phyloP scores from a whole-genome alignment of 2,329 filamentous ascomycete genomes.

The Camillea tinctor region DNA sequence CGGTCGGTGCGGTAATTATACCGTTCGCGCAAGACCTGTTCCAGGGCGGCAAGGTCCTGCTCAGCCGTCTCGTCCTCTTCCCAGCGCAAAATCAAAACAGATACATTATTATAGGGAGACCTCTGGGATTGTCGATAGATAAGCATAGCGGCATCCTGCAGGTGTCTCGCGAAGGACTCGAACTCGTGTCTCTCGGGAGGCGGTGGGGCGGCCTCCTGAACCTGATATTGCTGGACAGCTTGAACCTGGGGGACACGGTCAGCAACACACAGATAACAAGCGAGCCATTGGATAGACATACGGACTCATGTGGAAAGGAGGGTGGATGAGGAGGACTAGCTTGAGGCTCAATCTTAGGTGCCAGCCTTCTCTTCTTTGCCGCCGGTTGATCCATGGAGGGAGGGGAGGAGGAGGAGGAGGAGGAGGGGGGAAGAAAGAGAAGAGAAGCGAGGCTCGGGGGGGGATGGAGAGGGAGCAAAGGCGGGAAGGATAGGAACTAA shows the following conservation, averaged over 20 bases:
- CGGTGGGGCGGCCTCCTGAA: slow-evolving; percentile 29
- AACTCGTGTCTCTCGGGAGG: slow-evolving; percentile 57
- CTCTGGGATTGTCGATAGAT: slow-evolving; percentile 63
- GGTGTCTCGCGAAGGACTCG: slow-evolving; percentile 64
- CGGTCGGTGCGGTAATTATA: slow-evolving; percentile 61
- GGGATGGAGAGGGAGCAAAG: not conserved
- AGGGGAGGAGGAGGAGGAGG: not conserved
- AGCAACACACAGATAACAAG: slow-evolving; percentile 4
- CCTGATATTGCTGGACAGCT: slow-evolving; percentile 28
- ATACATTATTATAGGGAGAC: slow-evolving; percentile 56
- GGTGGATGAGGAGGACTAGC: slow-evolving; percentile 28
- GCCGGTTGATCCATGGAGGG: slow-evolving; percentile 35
- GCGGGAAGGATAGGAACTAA: slow-evolving; percentile 3
- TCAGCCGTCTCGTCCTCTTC: slow-evolving; percentile 57
- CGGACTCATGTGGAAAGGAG: slow-evolving; percentile 29
- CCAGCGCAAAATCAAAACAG: slow-evolving; percentile 61
- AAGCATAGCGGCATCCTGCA: slow-evolving; percentile 67
- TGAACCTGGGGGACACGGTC: slow-evolving; percentile 16
- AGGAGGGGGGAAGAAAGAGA: not conserved
- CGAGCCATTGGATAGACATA: slow-evolving; percentile 20
- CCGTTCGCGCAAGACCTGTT: slow-evolving; percentile 56
- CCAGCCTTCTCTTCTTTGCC: slow-evolving; percentile 41
- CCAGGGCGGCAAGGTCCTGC: slow-evolving; percentile 52
- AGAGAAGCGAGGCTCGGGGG: not conserved
- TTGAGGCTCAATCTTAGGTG: slow-evolving; percentile 36